Evolutionary conservation across 2,329 filamentous ascomycete genomes (phyloP).

Genomic region (Fusarium sterilihyphosum): DNA sequence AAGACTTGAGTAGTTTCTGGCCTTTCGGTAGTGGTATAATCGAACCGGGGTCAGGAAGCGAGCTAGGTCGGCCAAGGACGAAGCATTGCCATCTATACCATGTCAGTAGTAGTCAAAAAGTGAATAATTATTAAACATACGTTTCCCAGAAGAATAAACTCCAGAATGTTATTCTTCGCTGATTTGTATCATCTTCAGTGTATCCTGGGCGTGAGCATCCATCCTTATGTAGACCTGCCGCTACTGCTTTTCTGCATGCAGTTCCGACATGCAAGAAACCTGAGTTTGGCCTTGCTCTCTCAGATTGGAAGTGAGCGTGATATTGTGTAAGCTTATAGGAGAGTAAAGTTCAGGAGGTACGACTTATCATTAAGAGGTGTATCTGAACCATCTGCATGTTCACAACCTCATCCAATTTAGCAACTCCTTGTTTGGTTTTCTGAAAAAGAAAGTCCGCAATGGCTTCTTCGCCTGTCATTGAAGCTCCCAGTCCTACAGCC

Average conservation of each 20-base stretch:
- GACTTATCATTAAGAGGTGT: slow-evolving; percentile 56
- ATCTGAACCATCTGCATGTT: slow-evolving; percentile 56
- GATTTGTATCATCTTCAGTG: slow-evolving; percentile 46
- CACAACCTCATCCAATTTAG: slow-evolving; percentile 54
- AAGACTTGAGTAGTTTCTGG: slow-evolving; percentile 50
- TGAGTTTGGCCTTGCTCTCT: slow-evolving; percentile 56
- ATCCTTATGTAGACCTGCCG: slow-evolving; percentile 56
- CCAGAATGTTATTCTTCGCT: slow-evolving; percentile 49
- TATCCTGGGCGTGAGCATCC: slow-evolving; percentile 46
- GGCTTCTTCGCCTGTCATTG: slow-evolving; percentile 51
- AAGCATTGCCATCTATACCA: slow-evolving; percentile 54
- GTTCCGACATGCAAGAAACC: slow-evolving; percentile 53
- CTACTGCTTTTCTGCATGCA: slow-evolving; percentile 54
- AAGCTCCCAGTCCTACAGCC: slow-evolving; percentile 49
- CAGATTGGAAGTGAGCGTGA: slow-evolving; percentile 56
- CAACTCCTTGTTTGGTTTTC: slow-evolving; percentile 52
- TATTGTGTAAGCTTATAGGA: background rate
- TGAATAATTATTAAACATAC: slow-evolving; percentile 32
- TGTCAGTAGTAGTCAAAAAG: background rate
- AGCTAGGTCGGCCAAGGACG: slow-evolving; percentile 53
- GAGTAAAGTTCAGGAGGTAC: background rate
- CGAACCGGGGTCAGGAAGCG: slow-evolving; percentile 50
- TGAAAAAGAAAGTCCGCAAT: slow-evolving; percentile 55
- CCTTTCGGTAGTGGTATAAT: slow-evolving; percentile 48
- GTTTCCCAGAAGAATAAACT: slow-evolving; percentile 56